Conservation (phyloP, 495 filamentous ascomycete genomes). For the Hyaloscypha hepaticicola region DNA sequence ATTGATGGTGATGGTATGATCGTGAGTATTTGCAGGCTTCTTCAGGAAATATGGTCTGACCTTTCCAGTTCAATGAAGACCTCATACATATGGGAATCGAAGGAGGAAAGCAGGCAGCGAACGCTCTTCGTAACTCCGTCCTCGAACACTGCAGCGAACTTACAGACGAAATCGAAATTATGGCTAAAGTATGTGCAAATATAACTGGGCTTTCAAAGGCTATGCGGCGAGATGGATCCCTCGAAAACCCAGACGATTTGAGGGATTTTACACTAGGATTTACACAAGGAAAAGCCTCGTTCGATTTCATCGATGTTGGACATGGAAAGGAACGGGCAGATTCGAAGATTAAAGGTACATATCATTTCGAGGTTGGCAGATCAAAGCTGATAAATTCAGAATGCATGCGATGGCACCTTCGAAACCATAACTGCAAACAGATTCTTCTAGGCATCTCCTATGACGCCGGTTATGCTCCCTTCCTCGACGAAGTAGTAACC, state of each 20-base stretch:
- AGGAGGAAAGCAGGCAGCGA: constrained; percentile 71
- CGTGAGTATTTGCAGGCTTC: constrained; percentile 39
- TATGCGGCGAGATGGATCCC: constrained; percentile 57
- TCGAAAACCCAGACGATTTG: constrained; percentile 50
- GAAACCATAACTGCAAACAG: constrained; percentile 78
- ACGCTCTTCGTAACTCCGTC: constrained; percentile 56
- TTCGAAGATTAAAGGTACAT: constrained; percentile 73
- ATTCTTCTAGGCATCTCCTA: constrained; percentile 78
- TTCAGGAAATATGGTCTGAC: constrained; percentile 9
- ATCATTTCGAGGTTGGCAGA: constrained; percentile 1
- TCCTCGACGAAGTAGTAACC: constrained; percentile 63
- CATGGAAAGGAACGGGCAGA: constrained; percentile 65
- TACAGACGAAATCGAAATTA: constrained; percentile 55
- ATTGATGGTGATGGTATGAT: constrained; percentile 79
- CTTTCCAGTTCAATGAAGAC: constrained; percentile 61
- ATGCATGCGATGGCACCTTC: constrained; percentile 52
- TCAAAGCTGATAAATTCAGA: constrained; percentile 47
- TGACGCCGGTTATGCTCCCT: constrained; percentile 68
- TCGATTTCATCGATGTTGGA: constrained; percentile 77
- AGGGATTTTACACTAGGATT: constrained; percentile 75
- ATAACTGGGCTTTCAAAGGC: constrained; percentile 60
- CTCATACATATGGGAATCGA: constrained; percentile 61
- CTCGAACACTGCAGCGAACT: constrained; percentile 48
- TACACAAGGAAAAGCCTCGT: constrained; percentile 65
- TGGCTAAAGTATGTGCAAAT: constrained; percentile 70